A percentile compares a stretch with the other conserved stretches of the same genome.
These are phyloP conservation scores for Eragrostis nindensis DNA, from an alignment of 176 grass and related monocot genomes.

Conservation along the genomic window DNA sequence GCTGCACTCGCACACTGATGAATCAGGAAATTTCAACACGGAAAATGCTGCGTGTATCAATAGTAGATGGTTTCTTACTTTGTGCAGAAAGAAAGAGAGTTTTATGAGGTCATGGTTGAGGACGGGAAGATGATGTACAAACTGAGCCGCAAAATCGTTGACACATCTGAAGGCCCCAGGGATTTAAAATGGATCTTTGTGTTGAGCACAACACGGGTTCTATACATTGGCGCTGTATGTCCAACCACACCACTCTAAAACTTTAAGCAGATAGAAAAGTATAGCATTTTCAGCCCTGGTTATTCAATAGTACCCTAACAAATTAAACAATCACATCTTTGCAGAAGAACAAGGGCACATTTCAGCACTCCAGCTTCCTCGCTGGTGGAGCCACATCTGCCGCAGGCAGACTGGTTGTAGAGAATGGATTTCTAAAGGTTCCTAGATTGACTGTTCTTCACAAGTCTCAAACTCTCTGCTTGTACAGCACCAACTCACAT, in stretches of 20 bases:
- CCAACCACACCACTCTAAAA: not conserved
- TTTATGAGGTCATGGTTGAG: conserved; percentile 71
- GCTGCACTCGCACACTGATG: conserved; percentile 1
- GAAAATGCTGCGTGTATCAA: conserved; percentile 10
- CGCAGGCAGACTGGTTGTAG: conserved; percentile 75
- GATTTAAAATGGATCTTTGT: conserved; percentile 96
- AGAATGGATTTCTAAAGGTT: conserved; percentile 75
- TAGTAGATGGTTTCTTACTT: not conserved
- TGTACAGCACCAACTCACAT: not conserved
- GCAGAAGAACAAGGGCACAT: conserved; percentile 94
- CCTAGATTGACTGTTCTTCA: not conserved
- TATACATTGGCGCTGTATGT: conserved; percentile 79
- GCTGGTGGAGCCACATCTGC: conserved; percentile 96
- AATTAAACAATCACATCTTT: conserved; percentile 34
- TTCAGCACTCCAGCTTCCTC: conserved; percentile 99
- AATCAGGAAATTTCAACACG: conserved; percentile 12
- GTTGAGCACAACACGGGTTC: conserved; percentile 75
- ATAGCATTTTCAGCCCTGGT: not conserved
- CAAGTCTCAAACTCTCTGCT: not conserved
- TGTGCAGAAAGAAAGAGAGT: conserved; percentile 92
- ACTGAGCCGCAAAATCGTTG: conserved; percentile 61
- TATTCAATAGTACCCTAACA: not conserved
- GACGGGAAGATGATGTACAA: conserved; percentile 76
- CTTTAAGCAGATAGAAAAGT: not conserved
- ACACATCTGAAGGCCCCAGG: conserved; percentile 62